Evolutionary conservation across 352 stramenopile species (phyloP).

Genomic region (Phytopythium vexans): DNA sequence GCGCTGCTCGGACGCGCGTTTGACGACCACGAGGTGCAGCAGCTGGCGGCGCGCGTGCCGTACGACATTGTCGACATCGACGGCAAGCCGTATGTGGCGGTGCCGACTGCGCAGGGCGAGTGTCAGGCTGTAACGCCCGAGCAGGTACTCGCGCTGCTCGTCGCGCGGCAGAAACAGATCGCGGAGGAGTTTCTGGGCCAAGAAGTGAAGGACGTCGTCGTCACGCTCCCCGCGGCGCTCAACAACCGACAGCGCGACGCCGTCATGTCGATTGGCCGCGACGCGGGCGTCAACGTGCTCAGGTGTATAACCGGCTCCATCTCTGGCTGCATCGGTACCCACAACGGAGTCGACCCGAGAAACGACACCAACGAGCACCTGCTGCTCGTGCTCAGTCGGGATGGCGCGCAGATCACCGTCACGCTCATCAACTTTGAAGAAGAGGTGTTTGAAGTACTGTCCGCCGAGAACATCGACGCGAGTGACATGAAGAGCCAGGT

Average conservation of each 20-base stretch:
- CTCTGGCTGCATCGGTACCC: neutral
- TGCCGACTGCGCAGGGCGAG: constrained; percentile 4
- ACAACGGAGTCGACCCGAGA: neutral
- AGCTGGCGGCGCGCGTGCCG: constrained; percentile 4
- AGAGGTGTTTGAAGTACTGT: constrained; percentile 1
- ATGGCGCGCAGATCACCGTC: neutral
- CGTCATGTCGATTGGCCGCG: constrained; percentile 1
- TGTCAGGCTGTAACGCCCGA: constrained; percentile 4
- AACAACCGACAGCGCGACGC: constrained; percentile 5
- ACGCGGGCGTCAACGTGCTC: constrained; percentile 1
- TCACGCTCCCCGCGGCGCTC: constrained; percentile 1
- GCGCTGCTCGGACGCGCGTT: constrained; percentile 5
- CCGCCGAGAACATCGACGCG: neutral
- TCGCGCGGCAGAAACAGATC: constrained; percentile 4
- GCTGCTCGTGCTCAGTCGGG: neutral
- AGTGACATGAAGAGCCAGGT: neutral
- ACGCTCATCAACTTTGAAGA: constrained; percentile 6
- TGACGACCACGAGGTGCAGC: constrained; percentile 5
- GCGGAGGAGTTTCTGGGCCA: constrained; percentile 1
- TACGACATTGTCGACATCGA: constrained; percentile 6
- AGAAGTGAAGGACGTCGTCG: constrained; percentile 4
- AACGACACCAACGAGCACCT: constrained; percentile 1
- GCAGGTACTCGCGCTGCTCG: constrained; percentile 5
- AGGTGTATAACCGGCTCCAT: neutral
- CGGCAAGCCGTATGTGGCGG: constrained; percentile 4